Evolutionary conservation across 495 filamentous ascomycete genomes (phyloP).

Genomic region (Xylaria telfairii): DNA sequence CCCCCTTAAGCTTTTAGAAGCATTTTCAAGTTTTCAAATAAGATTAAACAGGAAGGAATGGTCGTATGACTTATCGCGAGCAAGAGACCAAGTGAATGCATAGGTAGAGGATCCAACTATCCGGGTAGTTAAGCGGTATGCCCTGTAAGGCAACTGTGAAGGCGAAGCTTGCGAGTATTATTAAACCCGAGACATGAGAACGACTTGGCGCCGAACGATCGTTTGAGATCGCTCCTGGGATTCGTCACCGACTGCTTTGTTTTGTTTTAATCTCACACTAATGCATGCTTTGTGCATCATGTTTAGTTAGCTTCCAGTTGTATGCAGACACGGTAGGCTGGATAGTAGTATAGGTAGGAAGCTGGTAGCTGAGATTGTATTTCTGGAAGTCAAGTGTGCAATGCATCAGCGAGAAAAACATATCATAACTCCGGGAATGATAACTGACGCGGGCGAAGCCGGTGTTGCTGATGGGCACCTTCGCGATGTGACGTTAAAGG

Average conservation of each 20-base stretch:
- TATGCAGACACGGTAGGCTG: not conserved
- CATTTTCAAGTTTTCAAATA: not conserved
- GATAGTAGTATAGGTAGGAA: not conserved
- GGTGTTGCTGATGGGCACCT: not conserved
- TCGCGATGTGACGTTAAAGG: not conserved
- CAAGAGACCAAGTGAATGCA: not conserved
- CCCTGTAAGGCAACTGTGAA: not conserved
- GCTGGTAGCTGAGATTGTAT: not conserved
- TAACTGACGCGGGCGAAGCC: not conserved
- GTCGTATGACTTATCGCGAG: not conserved
- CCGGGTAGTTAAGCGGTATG: not conserved
- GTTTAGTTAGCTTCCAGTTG: not conserved
- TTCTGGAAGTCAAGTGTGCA: not conserved
- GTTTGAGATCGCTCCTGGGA: slow-evolving; percentile 23
- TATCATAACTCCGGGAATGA: not conserved
- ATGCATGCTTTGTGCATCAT: slow-evolving; percentile 6
- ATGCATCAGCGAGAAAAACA: not conserved
- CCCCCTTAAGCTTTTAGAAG: not conserved
- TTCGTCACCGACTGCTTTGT: not conserved
- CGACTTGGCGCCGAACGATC: slow-evolving; percentile 13
- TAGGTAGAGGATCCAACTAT: not conserved
- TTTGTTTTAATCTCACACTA: slow-evolving; percentile 7
- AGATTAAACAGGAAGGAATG: not conserved
- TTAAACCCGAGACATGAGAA: slow-evolving; percentile 3
- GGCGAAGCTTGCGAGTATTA: not conserved